Evolutionary conservation across 1,284 basidiomycete genomes (phyloP), one percentile per base, ranked within the genome.

Genomic region (Amylostereum areolatum): DNA sequence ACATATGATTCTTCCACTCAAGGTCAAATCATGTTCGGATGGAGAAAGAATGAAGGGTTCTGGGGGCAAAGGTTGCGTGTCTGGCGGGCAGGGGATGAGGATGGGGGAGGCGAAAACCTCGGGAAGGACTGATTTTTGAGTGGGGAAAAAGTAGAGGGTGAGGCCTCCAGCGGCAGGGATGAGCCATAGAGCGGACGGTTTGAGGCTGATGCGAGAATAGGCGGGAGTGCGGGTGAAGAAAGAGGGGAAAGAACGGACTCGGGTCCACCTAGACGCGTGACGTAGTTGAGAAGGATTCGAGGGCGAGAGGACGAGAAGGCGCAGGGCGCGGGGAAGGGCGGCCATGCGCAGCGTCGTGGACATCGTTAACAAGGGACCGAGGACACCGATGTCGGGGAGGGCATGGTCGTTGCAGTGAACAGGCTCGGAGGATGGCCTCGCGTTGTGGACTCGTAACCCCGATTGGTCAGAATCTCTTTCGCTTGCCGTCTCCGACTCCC

Each of bases 101-200:
- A 74, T 72, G 3, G 83, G 75, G 3, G 82, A 83, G 2, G 77
- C 66, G 55, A 85, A 76, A 43, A 85, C 59, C 54, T 68, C 66
- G 37, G 73, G 67, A 48, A 74, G 63, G 47, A 68, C 59, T 33
- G 73, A 66, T 42, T 69, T 62, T 35, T 66, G 64, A 46, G 59
- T 46, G 39, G 80, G 75, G 36, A 68, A 63, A 44, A 77, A 61
- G 56, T 69, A 81, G 28, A 85, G 58, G 24, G 67, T 62, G 31
- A 80, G 55, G 27, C 82, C 82, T 28, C 77, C 80, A 8, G 71
- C 70, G 5, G 83, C 54, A 1, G 85, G 83, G 36, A 79, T 56
- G 24, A 78, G 57, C 79, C 79, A 85, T 34, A 83, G 60, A 2
- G 61, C 56, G 50, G 62, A 70, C 49, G 65, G 63, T 58, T 60